Evolutionary conservation across 2,329 filamentous ascomycete species (phyloP).

Genomic region (Aspergillus carbonarius): DNA sequence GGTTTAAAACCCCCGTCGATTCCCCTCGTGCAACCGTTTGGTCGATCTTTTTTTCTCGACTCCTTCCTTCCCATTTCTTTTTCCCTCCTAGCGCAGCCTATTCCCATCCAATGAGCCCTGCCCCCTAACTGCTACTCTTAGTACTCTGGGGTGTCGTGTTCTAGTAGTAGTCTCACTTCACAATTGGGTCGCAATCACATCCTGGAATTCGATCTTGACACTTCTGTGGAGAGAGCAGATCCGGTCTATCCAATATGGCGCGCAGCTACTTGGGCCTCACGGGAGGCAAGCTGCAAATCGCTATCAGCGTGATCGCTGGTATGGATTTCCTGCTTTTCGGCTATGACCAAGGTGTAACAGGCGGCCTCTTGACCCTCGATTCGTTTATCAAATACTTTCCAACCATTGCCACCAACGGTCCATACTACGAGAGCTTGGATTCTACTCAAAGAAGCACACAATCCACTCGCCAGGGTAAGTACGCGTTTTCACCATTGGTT

Average conservation of each 20-base stretch:
- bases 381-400: conserved; percentile 46
- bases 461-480: conserved; percentile 38
- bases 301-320: conserved; percentile 46
- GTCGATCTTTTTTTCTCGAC: conserved; percentile 10
- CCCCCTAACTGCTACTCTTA: not conserved
- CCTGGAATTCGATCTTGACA: not conserved
- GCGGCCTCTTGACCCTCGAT: conserved; percentile 44
- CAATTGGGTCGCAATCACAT: not conserved
- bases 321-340: conserved; percentile 41
- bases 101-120: not conserved
- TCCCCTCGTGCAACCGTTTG: conserved; percentile 14
- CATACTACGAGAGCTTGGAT: conserved; percentile 17
- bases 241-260: conserved; percentile 18
- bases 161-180: not conserved
- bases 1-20: conserved; percentile 15
- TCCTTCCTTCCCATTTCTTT: not conserved
- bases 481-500: not conserved
- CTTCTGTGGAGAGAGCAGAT: not conserved
- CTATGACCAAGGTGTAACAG: conserved; percentile 46
- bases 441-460: conserved; percentile 22
- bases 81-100: not conserved
- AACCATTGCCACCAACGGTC: conserved; percentile 34
- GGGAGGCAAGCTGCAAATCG: conserved; percentile 43
- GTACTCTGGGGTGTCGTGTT: not conserved
- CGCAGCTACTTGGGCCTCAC: conserved; percentile 41